Conservation (phyloP, 768 basidiomycete species). For the Lactifluus pinguis region DNA sequence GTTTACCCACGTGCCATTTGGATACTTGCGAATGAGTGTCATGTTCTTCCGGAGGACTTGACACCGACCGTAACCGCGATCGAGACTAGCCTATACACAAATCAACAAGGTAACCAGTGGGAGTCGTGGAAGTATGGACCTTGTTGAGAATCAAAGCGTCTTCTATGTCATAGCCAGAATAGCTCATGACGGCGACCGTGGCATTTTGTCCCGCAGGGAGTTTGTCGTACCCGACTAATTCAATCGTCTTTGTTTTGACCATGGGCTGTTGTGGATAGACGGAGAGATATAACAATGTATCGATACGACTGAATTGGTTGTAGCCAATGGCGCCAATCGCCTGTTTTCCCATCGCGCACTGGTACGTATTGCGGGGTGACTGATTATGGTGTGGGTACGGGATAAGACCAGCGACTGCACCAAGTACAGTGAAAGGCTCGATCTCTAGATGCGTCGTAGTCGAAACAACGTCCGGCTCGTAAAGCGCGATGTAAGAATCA, state of each 20-base stretch:
- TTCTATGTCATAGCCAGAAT: conserved; percentile 98
- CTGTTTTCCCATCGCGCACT: conserved; percentile 99
- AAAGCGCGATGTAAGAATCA: conserved; percentile 91
- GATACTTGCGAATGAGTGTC: conserved; percentile 90
- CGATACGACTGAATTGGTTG: conserved; percentile 96
- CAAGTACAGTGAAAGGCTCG: conserved; percentile 95
- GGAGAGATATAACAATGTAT: conserved; percentile 93
- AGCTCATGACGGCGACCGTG: conserved; percentile 98
- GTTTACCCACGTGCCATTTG: conserved; percentile 84
- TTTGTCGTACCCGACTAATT: conserved; percentile 91
- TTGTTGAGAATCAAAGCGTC: conserved; percentile 96
- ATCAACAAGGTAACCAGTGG: not conserved
- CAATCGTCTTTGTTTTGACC: conserved; percentile 99
- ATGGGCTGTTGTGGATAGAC: conserved; percentile 99
- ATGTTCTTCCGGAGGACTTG: conserved; percentile 95
- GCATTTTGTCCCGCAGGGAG: conserved; percentile 98
- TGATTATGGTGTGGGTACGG: conserved; percentile 99
- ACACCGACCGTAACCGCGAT: conserved; percentile 95
- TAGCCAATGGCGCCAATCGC: conserved; percentile 98
- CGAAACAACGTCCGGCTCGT: conserved; percentile 77
- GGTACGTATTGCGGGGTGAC: conserved; percentile 97
- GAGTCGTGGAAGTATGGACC: conserved; percentile 25
- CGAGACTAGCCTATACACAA: conserved; percentile 68
- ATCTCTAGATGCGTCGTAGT: conserved; percentile 94
- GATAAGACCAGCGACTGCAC: conserved; percentile 95